phyloP scores from a whole-genome alignment of 1,284 basidiomycete genomes.

The Hymenochaete sp. region DNA sequence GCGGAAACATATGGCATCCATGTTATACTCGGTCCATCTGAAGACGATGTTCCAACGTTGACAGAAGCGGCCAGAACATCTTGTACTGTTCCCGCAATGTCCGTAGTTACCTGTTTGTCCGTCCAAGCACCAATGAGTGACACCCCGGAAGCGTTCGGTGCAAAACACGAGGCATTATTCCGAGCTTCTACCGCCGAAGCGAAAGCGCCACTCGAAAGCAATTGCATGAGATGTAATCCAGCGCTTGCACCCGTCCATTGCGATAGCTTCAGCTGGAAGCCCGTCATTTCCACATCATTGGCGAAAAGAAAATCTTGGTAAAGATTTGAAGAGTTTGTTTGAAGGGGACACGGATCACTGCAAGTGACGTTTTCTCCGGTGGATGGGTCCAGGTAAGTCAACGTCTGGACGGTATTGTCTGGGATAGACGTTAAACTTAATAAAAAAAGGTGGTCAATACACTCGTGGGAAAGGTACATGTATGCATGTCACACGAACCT shows the following conservation, averaged over 20 bases:
- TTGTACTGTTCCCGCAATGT: slow-evolving; percentile 74
- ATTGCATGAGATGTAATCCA: slow-evolving; percentile 82
- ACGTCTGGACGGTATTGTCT: slow-evolving; percentile 72
- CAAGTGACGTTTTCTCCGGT: slow-evolving; percentile 71
- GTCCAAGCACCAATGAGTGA: slow-evolving; percentile 63
- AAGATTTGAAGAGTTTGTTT: slow-evolving; percentile 60
- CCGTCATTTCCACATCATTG: slow-evolving; percentile 58
- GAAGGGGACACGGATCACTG: slow-evolving; percentile 62
- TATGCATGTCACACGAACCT: slow-evolving; percentile 42
- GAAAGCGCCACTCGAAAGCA: slow-evolving; percentile 86
- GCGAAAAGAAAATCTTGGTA: slow-evolving; percentile 88
- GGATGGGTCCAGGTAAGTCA: slow-evolving; percentile 70
- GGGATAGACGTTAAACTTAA: slow-evolving; percentile 76
- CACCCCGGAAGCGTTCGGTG: slow-evolving; percentile 59
- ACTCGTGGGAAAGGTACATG: slow-evolving; percentile 1
- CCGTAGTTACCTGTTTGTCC: slow-evolving; percentile 51
- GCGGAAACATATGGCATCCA: slow-evolving; percentile 89
- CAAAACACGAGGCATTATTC: slow-evolving; percentile 69
- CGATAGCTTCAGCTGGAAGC: slow-evolving; percentile 76
- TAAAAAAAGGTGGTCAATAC: slow-evolving; percentile 3
- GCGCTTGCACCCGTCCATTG: slow-evolving; percentile 70
- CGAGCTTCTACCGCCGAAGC: slow-evolving; percentile 56
- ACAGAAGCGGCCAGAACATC: slow-evolving; percentile 67
- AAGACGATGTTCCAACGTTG: slow-evolving; percentile 51
- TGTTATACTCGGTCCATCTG: slow-evolving; percentile 66